These are phyloP conservation scores for Perkinsus marinus DNA, from an alignment of 169 alveolate genomes.

Conservation along the genomic window DNA sequence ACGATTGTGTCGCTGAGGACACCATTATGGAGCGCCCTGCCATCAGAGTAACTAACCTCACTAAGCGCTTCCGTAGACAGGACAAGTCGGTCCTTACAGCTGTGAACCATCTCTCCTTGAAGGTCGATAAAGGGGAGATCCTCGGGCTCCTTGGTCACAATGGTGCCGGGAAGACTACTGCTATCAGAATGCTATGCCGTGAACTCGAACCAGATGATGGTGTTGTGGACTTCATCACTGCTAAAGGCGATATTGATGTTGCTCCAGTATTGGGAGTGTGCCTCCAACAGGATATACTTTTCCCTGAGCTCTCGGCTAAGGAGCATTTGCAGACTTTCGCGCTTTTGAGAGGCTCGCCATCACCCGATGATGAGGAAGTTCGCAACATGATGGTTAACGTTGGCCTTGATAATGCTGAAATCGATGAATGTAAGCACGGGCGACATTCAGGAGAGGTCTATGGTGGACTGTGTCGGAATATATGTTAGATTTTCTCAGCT, in stretches of 20 bases:
- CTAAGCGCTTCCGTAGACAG: slow-evolving; percentile 28
- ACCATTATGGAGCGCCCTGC: slow-evolving; percentile 20
- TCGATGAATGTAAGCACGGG: slow-evolving; percentile 5
- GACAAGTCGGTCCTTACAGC: slow-evolving; percentile 25
- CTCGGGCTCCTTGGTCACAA: slow-evolving; percentile 72
- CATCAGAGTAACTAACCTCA: slow-evolving; percentile 29
- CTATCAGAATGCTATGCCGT: slow-evolving; percentile 56
- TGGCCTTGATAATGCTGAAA: neutral
- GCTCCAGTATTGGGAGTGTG: slow-evolving; percentile 1
- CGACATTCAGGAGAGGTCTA: no score
- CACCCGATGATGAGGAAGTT: neutral
- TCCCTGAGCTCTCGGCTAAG: slow-evolving; percentile 44
- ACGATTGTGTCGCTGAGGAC: slow-evolving; percentile 54
- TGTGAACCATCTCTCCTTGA: slow-evolving; percentile 48
- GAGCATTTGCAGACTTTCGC: slow-evolving; percentile 55
- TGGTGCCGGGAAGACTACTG: slow-evolving; percentile 82
- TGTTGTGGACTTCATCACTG: slow-evolving; percentile 47
- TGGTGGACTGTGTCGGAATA: no score
- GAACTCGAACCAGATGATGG: slow-evolving; percentile 4
- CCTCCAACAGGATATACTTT: slow-evolving; percentile 42
- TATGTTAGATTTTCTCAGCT: no score
- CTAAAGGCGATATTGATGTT: neutral
- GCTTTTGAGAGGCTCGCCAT: slow-evolving; percentile 37
- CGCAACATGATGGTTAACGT: neutral
- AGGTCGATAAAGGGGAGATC: slow-evolving; percentile 53